Evolutionary conservation across 2,329 filamentous ascomycete species (phyloP).

Genomic region (Ceratocystis colombiana): DNA sequence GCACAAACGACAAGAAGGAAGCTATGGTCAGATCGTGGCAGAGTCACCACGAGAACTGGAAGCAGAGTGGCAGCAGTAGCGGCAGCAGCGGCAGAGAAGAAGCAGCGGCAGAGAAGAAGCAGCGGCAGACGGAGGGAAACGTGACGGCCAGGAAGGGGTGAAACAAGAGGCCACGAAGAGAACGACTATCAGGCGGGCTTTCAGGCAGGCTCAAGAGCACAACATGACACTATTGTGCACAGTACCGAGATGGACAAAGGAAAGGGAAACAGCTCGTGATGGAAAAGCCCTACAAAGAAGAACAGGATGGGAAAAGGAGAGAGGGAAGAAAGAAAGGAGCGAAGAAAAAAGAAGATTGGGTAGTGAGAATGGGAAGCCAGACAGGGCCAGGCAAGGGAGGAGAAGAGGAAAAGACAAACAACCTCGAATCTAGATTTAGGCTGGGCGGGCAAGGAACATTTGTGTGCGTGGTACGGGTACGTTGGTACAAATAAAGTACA

Average conservation of each 20-base stretch:
- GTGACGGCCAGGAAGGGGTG: not conserved
- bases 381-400: conserved; percentile 3
- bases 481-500: no score
- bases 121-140: not conserved
- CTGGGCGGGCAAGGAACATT: not conserved
- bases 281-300: not conserved
- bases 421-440: not conserved
- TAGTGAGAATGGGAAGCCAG: not conserved
- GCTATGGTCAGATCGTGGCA: conserved; percentile 5
- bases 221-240: conserved; percentile 2
- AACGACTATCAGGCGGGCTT: not conserved
- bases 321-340: not conserved
- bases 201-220: not conserved
- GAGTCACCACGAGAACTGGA: not conserved
- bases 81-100: not conserved
- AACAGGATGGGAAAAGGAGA: not conserved
- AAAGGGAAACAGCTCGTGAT: not conserved
- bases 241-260: not conserved
- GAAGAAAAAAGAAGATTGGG: not conserved
- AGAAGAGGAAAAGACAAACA: conserved; percentile 2
- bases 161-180: not conserved
- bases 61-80: not conserved
- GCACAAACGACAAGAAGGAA: not conserved
- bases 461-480: no score
- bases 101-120: not conserved